Percentiles rank a stretch among this genome's conserved stretches.
These are phyloP conservation scores for Rubroboletus satanas DNA, from an alignment of 768 basidiomycete species.

Conservation along the genomic window DNA sequence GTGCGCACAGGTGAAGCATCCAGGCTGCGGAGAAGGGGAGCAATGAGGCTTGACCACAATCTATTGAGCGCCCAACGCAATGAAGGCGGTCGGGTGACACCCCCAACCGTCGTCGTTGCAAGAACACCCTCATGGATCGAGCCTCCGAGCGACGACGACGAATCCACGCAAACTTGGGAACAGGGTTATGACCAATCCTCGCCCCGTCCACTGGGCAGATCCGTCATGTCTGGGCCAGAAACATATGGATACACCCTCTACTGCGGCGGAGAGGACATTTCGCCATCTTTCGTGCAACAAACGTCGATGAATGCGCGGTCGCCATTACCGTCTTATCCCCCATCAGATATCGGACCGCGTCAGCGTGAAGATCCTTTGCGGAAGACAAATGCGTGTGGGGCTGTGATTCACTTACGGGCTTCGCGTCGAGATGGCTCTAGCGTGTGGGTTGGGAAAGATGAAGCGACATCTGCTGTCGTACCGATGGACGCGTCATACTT, in stretches of 20 bases:
- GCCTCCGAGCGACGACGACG: slow-evolving; percentile 31
- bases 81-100: slow-evolving; percentile 23
- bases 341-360: slow-evolving; percentile 18
- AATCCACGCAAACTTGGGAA: slow-evolving; percentile 33
- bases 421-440: slow-evolving; percentile 48
- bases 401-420: slow-evolving; percentile 54
- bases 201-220: slow-evolving; percentile 21
- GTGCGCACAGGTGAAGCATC: slow-evolving; percentile 73
- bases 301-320: slow-evolving; percentile 31
- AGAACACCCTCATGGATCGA: slow-evolving; percentile 35
- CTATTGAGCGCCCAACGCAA: slow-evolving; percentile 26
- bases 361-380: slow-evolving; percentile 2
- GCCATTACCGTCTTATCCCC: slow-evolving; percentile 35
- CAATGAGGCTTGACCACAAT: slow-evolving; percentile 58
- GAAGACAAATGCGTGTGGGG: slow-evolving; percentile 57
- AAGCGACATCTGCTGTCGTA: slow-evolving; percentile 51
- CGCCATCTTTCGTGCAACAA: slow-evolving; percentile 5
- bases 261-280: slow-evolving; percentile 37
- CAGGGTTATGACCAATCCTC: slow-evolving; percentile 30
- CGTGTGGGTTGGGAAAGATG: slow-evolving; percentile 56
- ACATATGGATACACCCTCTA: slow-evolving; percentile 36
- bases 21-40: slow-evolving; percentile 66
- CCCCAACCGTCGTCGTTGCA: slow-evolving; percentile 27
- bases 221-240: slow-evolving; percentile 16
- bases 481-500: slow-evolving; percentile 58